A percentile compares a stretch with the other conserved stretches of the same genome.
These are phyloP conservation scores for Phytophthora lateralis DNA, from an alignment of 352 stramenopile genomes.

Conservation along the genomic window DNA sequence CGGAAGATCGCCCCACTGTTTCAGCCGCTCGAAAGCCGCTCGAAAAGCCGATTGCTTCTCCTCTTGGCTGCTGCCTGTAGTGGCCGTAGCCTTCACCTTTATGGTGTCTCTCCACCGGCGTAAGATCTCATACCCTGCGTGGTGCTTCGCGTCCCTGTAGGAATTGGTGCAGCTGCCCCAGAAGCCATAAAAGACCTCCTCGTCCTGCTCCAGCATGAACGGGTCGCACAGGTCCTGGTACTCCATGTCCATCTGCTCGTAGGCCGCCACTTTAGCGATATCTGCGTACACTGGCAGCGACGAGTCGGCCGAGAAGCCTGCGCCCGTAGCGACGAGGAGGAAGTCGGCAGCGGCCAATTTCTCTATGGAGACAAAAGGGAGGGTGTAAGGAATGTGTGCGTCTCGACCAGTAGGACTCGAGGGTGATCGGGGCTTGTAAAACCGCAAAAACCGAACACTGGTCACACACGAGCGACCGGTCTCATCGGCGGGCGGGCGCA, in stretches of 20 bases:
- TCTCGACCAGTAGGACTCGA: too few relatives aligned
- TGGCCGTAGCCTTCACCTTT: conserved; percentile 21
- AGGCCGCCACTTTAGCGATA: conserved; percentile 85
- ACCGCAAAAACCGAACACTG: too few relatives aligned
- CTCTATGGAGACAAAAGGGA: conserved; percentile 34
- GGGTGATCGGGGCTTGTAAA: too few relatives aligned
- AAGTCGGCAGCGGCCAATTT: conserved; percentile 82
- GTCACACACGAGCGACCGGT: too few relatives aligned
- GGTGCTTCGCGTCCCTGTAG: conserved; percentile 81
- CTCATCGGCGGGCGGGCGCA: too few relatives aligned
- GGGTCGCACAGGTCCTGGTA: conserved; percentile 92
- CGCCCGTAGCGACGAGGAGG: conserved; percentile 86
- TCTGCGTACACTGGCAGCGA: conserved; percentile 90
- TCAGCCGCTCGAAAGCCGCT: conserved; percentile 46
- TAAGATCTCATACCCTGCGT: conserved; percentile 79
- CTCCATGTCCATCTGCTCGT: conserved; percentile 77
- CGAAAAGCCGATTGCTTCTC: conserved; percentile 35
- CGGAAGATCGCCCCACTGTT: conserved; percentile 38
- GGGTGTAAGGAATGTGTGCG: too few relatives aligned
- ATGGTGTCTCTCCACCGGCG: conserved; percentile 54
- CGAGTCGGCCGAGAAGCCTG: conserved; percentile 91
- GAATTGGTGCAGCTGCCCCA: conserved; percentile 90
- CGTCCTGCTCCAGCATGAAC: conserved; percentile 81
- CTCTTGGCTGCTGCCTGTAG: conserved; percentile 13
- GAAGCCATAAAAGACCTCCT: conserved; percentile 91